Conservation (phyloP, 345 rosid genomes). For the Carallia pectinifolia region DNA sequence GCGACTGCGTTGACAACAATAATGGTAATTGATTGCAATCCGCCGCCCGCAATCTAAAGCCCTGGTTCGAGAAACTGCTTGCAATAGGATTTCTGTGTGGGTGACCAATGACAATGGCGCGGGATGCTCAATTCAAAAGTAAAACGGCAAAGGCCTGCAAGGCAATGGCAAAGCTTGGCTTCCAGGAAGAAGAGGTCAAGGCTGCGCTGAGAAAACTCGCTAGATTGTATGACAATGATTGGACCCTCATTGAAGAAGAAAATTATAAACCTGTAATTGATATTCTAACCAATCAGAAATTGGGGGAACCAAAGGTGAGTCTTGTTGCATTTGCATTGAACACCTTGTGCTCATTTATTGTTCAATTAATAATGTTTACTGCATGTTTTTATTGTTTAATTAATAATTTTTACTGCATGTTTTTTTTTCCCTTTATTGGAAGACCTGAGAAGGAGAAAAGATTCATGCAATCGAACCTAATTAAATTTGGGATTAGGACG, state of each 20-base stretch:
- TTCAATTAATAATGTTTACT: neutral
- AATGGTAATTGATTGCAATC: too few species aligned
- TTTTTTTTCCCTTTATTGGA: neutral
- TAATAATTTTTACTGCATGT: neutral
- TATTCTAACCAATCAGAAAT: neutral
- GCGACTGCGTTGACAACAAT: too few species aligned
- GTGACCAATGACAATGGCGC: too few species aligned
- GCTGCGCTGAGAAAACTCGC: constrained; percentile 1
- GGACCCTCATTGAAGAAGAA: constrained; percentile 10
- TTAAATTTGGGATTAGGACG: too few species aligned
- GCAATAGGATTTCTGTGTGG: too few species aligned
- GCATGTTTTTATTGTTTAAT: too few species aligned
- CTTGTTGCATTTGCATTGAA: neutral
- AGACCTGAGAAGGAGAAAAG: too few species aligned
- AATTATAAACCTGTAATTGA: neutral
- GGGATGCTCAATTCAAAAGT: neutral
- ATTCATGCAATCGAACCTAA: too few species aligned
- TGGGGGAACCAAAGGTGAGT: constrained; percentile 3
- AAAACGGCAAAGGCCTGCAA: neutral
- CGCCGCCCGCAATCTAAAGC: too few species aligned
- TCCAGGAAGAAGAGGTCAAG: neutral
- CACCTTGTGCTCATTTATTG: neutral
- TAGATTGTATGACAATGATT: constrained; percentile 3
- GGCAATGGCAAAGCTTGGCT: constrained; percentile 1
- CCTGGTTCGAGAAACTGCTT: too few species aligned